Percentiles rank a stretch among this genome's conserved stretches.
Evolutionary conservation across 2,329 filamentous ascomycete species (phyloP).

Genomic region (Talaromyces albobiverticillius): DNA sequence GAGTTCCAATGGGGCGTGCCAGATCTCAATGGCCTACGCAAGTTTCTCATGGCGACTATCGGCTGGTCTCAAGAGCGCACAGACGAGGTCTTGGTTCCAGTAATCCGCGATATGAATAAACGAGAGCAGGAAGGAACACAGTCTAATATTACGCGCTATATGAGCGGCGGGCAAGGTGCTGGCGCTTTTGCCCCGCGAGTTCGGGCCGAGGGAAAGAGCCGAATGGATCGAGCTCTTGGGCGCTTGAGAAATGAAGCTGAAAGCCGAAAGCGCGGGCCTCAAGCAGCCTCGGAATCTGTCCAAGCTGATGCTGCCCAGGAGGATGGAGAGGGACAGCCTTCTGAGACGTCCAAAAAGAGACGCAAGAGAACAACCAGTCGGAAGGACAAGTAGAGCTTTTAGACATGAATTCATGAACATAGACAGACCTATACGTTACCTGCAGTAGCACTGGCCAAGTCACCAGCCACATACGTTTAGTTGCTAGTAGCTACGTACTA

Average conservation of each 20-base stretch:
- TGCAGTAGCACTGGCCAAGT: too few species aligned
- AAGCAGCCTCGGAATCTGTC: neutral
- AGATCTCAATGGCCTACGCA: constrained; percentile 78
- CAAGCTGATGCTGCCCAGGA: neutral
- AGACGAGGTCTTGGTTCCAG: constrained; percentile 92
- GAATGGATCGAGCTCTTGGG: constrained; percentile 72
- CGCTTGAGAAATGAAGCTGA: constrained; percentile 59
- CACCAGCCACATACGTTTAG: neutral
- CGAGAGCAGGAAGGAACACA: constrained; percentile 88
- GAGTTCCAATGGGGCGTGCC: constrained; percentile 94
- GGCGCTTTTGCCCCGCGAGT: constrained; percentile 70
- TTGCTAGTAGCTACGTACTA: too few species aligned
- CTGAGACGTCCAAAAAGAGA: neutral
- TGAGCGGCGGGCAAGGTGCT: constrained; percentile 61
- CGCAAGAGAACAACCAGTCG: constrained; percentile 1
- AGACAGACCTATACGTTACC: too few species aligned
- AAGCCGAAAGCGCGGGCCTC: constrained; percentile 20
- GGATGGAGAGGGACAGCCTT: neutral
- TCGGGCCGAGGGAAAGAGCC: constrained; percentile 61
- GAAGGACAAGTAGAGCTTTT: neutral
- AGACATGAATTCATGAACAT: too few species aligned
- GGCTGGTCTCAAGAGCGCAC: constrained; percentile 91
- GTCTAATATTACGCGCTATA: constrained; percentile 92
- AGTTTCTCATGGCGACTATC: constrained; percentile 86
- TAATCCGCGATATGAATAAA: constrained; percentile 92